These are phyloP conservation scores for Trichoderma sp. DNA, from an alignment of 2,329 filamentous ascomycete species.

Conservation along the genomic window DNA sequence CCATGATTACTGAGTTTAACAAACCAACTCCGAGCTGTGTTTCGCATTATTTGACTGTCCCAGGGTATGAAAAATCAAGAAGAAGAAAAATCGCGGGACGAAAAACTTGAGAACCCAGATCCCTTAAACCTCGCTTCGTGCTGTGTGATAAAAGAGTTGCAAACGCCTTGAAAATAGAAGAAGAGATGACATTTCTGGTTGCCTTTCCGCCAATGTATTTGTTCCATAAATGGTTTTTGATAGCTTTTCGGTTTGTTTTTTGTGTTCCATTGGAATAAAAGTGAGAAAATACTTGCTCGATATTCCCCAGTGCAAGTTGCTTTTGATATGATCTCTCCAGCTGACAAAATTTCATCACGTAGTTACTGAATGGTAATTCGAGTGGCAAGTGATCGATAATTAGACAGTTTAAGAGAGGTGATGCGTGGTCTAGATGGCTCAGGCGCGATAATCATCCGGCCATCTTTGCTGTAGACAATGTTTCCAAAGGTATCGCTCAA, in stretches of 20 bases:
- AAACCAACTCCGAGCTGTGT: conserved; percentile 21
- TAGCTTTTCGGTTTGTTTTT: neutral
- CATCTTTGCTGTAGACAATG: conserved; percentile 58
- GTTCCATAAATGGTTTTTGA: neutral
- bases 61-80: conserved; percentile 21
- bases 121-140: conserved; percentile 1
- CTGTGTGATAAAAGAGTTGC: neutral
- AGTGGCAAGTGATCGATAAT: conserved; percentile 52
- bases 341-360: neutral
- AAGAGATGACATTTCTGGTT: neutral
- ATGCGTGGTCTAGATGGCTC: conserved; percentile 54
- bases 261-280: neutral
- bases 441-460: conserved; percentile 55
- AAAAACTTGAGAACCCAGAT: neutral
- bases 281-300: neutral
- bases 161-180: conserved; percentile 6
- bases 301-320: neutral
- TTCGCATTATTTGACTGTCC: conserved; percentile 15
- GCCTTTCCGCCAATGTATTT: neutral
- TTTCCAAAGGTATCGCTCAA: conserved; percentile 64
- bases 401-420: conserved; percentile 55
- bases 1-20: conserved; percentile 28
- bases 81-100: neutral
- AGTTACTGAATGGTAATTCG: conserved; percentile 38
- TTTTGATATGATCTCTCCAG: neutral